A percentile compares a stretch with the other conserved stretches of the same genome.
Conservation (phyloP, 2,329 filamentous ascomycete species). For the Fusarium continuum region DNA sequence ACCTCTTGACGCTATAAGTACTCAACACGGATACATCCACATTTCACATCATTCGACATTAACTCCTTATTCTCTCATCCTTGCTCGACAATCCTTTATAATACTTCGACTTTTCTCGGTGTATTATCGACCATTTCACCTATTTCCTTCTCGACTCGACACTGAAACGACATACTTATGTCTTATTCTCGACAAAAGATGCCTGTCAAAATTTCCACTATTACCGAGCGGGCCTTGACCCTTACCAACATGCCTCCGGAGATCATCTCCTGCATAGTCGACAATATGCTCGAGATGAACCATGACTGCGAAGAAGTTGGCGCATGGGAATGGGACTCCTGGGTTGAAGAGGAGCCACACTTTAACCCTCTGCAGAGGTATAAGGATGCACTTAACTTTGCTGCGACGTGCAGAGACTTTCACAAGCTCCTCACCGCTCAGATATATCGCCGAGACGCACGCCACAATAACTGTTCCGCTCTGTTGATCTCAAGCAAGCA, state of each 20-base stretch:
- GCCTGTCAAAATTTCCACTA: background rate
- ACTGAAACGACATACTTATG: too few species aligned
- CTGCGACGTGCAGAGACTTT: constrained; percentile 2
- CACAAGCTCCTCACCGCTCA: background rate
- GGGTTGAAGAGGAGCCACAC: background rate
- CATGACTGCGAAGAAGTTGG: background rate
- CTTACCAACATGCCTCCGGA: background rate
- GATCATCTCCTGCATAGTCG: background rate
- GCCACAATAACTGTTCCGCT: background rate
- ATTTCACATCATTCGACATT: too few species aligned
- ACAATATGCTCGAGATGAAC: background rate
- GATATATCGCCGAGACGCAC: constrained; percentile 1
- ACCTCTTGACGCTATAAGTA: too few species aligned
- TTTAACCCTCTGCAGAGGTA: background rate
- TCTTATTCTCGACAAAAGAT: background rate
- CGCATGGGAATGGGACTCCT: background rate
- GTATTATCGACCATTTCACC: too few species aligned
- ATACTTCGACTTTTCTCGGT: too few species aligned
- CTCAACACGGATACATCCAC: too few species aligned
- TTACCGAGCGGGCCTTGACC: background rate
- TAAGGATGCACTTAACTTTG: constrained; percentile 3
- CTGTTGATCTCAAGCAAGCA: background rate
- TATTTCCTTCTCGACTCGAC: too few species aligned
- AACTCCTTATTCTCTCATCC: too few species aligned
- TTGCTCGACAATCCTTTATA: too few species aligned